Evolutionary conservation across 2,329 filamentous ascomycete genomes (phyloP).

Genomic region (Emergomyces orientalis): DNA sequence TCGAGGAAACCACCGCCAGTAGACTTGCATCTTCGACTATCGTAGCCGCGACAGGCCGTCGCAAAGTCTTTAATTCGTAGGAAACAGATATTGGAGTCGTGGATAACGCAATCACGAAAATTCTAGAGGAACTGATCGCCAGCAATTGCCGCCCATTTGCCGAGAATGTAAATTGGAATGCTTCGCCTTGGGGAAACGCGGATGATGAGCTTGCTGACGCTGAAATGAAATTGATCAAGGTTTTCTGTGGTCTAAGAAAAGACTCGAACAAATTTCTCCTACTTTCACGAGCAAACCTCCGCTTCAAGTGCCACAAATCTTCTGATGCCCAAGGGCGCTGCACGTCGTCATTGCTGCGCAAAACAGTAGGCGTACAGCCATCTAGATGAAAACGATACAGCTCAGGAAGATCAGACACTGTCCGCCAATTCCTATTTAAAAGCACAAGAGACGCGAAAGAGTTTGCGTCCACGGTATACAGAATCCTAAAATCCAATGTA

Average conservation of each 20-base stretch:
- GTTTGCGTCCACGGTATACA: slow-evolving; percentile 39
- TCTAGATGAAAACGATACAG: slow-evolving; percentile 41
- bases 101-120: slow-evolving; percentile 66
- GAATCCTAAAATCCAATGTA: slow-evolving; percentile 29
- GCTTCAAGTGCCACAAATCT: slow-evolving; percentile 51
- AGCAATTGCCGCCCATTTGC: slow-evolving; percentile 64
- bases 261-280: slow-evolving; percentile 70
- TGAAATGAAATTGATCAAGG: slow-evolving; percentile 69
- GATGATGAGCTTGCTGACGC: slow-evolving; percentile 77
- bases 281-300: slow-evolving; percentile 58
- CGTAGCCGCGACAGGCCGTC: slow-evolving; percentile 65
- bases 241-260: slow-evolving; percentile 60
- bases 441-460: slow-evolving; percentile 40
- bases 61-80: slow-evolving; percentile 69
- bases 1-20: slow-evolving; percentile 69
- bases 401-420: slow-evolving; percentile 33
- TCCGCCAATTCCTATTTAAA: slow-evolving; percentile 38
- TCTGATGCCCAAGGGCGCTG: slow-evolving; percentile 33
- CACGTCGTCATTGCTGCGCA: slow-evolving; percentile 29
- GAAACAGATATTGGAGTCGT: slow-evolving; percentile 52
- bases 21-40: slow-evolving; percentile 68
- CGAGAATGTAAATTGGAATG: slow-evolving; percentile 74
- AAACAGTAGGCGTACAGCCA: slow-evolving; percentile 21
- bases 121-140: slow-evolving; percentile 75
- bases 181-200: slow-evolving; percentile 68